phyloP scores from a whole-genome alignment of 495 filamentous ascomycete genomes.

The Cercophora samala region DNA sequence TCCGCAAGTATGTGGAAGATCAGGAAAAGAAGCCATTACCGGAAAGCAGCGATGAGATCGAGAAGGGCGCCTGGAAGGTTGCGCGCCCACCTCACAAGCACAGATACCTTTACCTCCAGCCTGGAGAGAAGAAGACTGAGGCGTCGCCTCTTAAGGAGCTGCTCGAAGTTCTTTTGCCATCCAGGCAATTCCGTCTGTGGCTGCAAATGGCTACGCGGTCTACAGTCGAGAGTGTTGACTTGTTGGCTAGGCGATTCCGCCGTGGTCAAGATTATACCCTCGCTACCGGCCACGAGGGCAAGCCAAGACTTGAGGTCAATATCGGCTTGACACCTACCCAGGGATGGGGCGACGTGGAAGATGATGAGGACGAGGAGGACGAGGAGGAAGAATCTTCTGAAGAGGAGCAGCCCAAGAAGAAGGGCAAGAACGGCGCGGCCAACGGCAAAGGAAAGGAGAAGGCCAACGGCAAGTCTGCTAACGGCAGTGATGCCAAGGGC shows the following conservation, averaged over 20 bases:
- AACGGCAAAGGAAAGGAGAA: slow-evolving; percentile 48
- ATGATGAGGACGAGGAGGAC: slow-evolving; percentile 47
- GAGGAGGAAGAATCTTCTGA: slow-evolving; percentile 32
- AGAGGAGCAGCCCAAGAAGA: slow-evolving; percentile 27
- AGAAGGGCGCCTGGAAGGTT: slow-evolving; percentile 64
- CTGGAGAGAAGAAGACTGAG: slow-evolving; percentile 25
- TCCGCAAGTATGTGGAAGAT: slow-evolving; percentile 65
- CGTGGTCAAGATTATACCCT: slow-evolving; percentile 87
- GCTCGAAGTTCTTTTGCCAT: slow-evolving; percentile 74
- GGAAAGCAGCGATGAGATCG: slow-evolving; percentile 53
- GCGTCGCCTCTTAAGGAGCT: slow-evolving; percentile 68
- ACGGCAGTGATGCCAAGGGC: slow-evolving; percentile 47
- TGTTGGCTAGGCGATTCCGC: slow-evolving; percentile 80
- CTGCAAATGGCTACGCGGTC: slow-evolving; percentile 74
- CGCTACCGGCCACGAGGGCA: slow-evolving; percentile 76
- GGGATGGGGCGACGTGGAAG: slow-evolving; percentile 77
- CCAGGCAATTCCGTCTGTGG: slow-evolving; percentile 86
- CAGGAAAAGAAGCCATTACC: slow-evolving; percentile 54
- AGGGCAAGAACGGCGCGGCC: slow-evolving; percentile 34
- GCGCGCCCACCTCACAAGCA: slow-evolving; percentile 93
- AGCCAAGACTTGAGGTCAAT: slow-evolving; percentile 81
- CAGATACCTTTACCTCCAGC: slow-evolving; percentile 78
- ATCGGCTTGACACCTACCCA: slow-evolving; percentile 75
- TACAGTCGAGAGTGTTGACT: slow-evolving; percentile 60
- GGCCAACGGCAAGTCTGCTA: slow-evolving; percentile 34